These are phyloP conservation scores for Clonostachys rhizophaga DNA, from an alignment of 2,329 filamentous ascomycete species.

Conservation along the genomic window DNA sequence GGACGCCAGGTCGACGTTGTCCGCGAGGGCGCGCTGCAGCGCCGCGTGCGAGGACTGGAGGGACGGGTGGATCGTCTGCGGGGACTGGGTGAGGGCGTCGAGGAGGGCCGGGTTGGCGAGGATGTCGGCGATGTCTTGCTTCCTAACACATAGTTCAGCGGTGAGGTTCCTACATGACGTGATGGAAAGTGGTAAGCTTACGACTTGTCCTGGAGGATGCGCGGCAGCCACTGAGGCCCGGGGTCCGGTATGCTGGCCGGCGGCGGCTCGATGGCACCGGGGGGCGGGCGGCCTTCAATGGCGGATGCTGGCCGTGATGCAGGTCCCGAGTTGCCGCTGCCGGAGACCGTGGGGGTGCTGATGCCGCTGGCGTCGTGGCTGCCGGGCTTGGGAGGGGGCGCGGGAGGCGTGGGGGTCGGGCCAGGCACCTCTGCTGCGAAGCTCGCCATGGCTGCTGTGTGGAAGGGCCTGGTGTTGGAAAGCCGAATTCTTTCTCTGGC, in stretches of 20 bases:
- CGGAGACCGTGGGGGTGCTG: constrained; percentile 53
- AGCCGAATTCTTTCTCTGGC: no score
- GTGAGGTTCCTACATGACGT: not conserved
- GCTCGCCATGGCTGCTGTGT: constrained; percentile 1
- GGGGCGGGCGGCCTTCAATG: constrained; percentile 31
- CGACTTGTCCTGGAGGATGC: constrained; percentile 76
- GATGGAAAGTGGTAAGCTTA: constrained; percentile 32
- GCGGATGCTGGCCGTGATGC: constrained; percentile 52
- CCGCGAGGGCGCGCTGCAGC: constrained; percentile 59
- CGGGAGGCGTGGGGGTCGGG: constrained; percentile 57
- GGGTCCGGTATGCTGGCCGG: constrained; percentile 45
- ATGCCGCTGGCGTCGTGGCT: constrained; percentile 65
- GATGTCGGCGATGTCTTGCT: constrained; percentile 71
- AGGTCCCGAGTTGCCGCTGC: constrained; percentile 15
- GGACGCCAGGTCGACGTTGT: constrained; percentile 67
- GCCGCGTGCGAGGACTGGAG: constrained; percentile 59
- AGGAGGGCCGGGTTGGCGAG: constrained; percentile 63
- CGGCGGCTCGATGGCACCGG: constrained; percentile 7
- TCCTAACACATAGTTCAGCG: constrained; percentile 41
- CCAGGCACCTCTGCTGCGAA: constrained; percentile 14
- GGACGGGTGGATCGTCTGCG: constrained; percentile 66
- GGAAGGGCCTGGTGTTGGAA: no score
- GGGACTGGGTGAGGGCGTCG: constrained; percentile 66
- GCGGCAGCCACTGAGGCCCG: constrained; percentile 74
- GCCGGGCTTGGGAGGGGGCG: constrained; percentile 67